Evolutionary conservation across 306 rosid genomes (phyloP), one percentile per base, ranked within the genome.

Genomic region (Corylus americana): DNA sequence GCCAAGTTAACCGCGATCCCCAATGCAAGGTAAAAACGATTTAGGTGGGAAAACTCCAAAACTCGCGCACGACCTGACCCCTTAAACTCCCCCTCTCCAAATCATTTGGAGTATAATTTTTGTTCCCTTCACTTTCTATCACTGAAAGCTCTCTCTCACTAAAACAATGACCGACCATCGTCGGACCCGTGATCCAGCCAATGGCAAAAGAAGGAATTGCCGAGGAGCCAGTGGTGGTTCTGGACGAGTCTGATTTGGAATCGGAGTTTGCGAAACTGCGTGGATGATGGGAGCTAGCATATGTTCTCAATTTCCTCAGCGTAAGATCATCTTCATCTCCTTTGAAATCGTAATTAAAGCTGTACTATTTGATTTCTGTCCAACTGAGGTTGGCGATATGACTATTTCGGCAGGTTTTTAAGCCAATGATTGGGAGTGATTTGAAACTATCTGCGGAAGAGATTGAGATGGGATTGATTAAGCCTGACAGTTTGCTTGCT

Each of bases 201-300:
- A 74, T 22, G 45, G 79, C 17, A 29, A 87, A 78, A 69, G 86
- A 82, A 55, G 82, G 77, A 14, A 77, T 76, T 4, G 76, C 62
- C 12, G 81, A 78, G 16, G 82, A 70, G 25, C 80, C 42, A 80
- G 83, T 66, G 44, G 59, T 47, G 83, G 74, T 70, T 17, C 44
- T 44, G 54, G 83, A 78, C 17, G 83, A 73, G 59, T 75, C 25
- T 70, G 44, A 53, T 18, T 18, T 81, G 7, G 74, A 80, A 31
- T 51, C 50, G 0, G 91, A 88, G 86, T 79, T 92, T 75, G 66
- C 62, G 48, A 90, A 79, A 78, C 84, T 92, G 29, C 97, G 98
- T 20, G 47, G 78, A 45, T 90, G 92, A 35, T 94, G 98, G 98
- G 97, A 94, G 55, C 88, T 94, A 4, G 97, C 98, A 51, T 94